These are phyloP conservation scores for Solanum corneliomulleri DNA, from an alignment of 257 asterid species.

Conservation along the genomic window DNA sequence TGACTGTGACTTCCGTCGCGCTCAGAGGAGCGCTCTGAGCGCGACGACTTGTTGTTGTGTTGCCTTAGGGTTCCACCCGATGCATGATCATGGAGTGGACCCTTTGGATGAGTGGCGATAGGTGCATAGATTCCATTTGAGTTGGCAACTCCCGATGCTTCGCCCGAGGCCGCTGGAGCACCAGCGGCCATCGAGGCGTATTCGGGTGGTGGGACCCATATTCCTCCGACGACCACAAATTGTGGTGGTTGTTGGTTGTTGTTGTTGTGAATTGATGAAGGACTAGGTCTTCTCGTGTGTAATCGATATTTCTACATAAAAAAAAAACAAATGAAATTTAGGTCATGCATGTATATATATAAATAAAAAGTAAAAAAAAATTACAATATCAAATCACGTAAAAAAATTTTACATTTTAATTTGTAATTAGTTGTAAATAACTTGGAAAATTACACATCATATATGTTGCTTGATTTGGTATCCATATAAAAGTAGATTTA, in stretches of 20 bases:
- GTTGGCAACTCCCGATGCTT: conserved; percentile 27
- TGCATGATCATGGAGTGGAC: conserved; percentile 17
- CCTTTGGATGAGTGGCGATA: conserved; percentile 31
- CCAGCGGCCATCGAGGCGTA: conserved; percentile 21
- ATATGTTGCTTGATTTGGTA: neutral
- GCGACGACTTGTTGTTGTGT: neutral
- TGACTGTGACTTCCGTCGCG: conserved; percentile 3
- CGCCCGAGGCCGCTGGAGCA: conserved; percentile 30
- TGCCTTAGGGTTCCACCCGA: conserved; percentile 5
- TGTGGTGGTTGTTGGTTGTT: conserved; percentile 9
- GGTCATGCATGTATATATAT: neutral
- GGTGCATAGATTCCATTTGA: conserved; percentile 59
- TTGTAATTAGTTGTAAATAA: neutral
- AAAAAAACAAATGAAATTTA: neutral
- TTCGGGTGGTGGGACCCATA: conserved; percentile 27
- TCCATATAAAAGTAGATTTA: neutral
- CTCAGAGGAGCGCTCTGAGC: conserved; percentile 5
- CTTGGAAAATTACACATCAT: neutral
- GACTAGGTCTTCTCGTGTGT: conserved; percentile 47
- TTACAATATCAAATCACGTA: neutral
- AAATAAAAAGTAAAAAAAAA: no score
- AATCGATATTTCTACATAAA: conserved; percentile 41
- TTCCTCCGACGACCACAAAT: conserved; percentile 24
- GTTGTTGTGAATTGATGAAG: conserved; percentile 24
- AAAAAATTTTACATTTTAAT: no score